Evolutionary conservation across 139 green algal genomes (phyloP), one percentile per base, ranked within the genome.

Genomic region (Gonium pectorale): DNA sequence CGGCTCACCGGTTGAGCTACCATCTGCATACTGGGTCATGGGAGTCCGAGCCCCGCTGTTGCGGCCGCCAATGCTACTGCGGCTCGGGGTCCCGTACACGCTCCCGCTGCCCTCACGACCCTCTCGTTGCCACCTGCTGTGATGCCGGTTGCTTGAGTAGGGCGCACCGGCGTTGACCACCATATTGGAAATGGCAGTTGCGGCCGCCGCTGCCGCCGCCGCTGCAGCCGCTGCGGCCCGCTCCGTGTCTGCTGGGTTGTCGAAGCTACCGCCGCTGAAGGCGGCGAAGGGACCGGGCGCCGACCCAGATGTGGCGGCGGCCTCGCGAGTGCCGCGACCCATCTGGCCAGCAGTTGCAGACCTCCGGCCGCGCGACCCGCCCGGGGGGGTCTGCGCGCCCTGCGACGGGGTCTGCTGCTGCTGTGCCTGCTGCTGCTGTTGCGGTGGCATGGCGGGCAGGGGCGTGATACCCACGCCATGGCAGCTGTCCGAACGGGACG

Each of bases 231-330:
- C 62, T 0, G 77, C 59, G 5, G 75, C 75, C 11, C 75, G 75
- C 59, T 82, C 75, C 19, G 75, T 82, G 9, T 62, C 75, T 2
- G 56, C 75, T 2, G 75, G 75, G 75, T 82, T 83, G 60, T 66
- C 66, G 35, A 83, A 83, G 77, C 77, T 83, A 43, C 60, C 60
- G 21, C 62, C 77, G 77, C 77, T 73, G 60, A 62, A 64, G 31
- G 75, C 75, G 4, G 38, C 33, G 5, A 26, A 24, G 2, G 43
- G 68, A 22, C 49, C 46, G 26, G 70, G 46, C 31, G 33, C 46
- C 3, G 70, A 64, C 0, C 46, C 70, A 7, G 70, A 46, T 33
- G 21, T n/a, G 43, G 38, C 49, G 46, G 70, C 68, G 68, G 43
- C 27, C 52, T n/a, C 41, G 15, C 38, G 37, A 27, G 43, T 77